Evolutionary conservation across 2,329 filamentous ascomycete genomes (phyloP), one percentile per base, ranked within the genome.

Genomic region (Aspergillaceae sp.): DNA sequence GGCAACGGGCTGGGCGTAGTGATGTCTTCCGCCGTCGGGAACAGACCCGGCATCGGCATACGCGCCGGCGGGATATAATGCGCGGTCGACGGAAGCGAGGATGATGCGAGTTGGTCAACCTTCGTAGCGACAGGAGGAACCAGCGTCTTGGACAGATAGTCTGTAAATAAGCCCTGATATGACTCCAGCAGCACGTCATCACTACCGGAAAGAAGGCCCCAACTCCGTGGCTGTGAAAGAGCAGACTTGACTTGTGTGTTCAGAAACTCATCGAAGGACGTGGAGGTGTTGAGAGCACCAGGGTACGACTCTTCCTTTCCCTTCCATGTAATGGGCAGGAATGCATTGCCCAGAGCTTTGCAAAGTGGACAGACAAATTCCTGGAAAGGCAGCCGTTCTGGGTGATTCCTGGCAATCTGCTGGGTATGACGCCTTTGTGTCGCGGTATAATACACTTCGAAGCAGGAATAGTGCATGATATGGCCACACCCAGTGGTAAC

Each of bases 381-480:
- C 51, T 94, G 86, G 38, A 79, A 74, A 19, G 78, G 74, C 2
- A 87, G 76, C 46, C 83, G 78, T 63, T 98, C 94, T 0, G 92
- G 92, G 57, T 97, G 92, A 57, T 95, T 87, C 9, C 92, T 80
- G 5, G 92, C 90, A 64, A 98, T 95, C 64, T 98, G 92, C 58
- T 92, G 87, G 19, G 79, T 80, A 62, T 98, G 94, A 35, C 92
- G 80, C 49, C 90, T 79, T 44, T 83, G 76, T 0, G 88, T 94
- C 3, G 91, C 88, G 40, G 86, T 80, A 53, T 87, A 85, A 61
- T 97, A 98, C 36, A 86, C 80, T 59, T 96, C 89, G 62, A 98
- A 98, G 68, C 92, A 98, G 55, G 80, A 82, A 64, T 87, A 97
- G 65, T 98, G 92, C 92, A 98, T 98, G 60, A 98, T 94, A 65